These are phyloP conservation scores for Aurifilum marmelostoma DNA, from an alignment of 2,329 filamentous ascomycete species.

Conservation along the genomic window DNA sequence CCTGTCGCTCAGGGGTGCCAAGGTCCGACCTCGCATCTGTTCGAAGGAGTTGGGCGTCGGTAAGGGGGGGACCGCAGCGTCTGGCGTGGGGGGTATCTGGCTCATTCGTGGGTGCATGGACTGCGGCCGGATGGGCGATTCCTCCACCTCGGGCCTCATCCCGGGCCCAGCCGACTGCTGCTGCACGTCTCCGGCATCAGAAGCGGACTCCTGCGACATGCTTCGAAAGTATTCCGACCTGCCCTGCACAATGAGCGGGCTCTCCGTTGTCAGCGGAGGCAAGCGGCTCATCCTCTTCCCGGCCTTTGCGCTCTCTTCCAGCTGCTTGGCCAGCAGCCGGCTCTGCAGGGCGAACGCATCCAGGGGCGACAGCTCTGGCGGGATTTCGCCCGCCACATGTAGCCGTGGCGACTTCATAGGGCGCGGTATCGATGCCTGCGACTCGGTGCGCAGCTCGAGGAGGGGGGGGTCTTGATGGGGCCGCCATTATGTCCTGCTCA, in stretches of 20 bases:
- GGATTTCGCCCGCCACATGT: conserved; percentile 77
- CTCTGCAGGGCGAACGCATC: conserved; percentile 95
- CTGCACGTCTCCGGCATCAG: conserved; percentile 49
- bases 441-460: conserved; percentile 63
- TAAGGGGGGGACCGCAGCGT: conserved; percentile 49
- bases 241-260: conserved; percentile 74
- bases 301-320: conserved; percentile 75
- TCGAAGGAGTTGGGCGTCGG: conserved; percentile 46
- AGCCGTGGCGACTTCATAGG: conserved; percentile 73
- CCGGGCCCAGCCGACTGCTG: conserved; percentile 49
- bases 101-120: conserved; percentile 80
- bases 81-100: conserved; percentile 57
- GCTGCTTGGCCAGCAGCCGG: conserved; percentile 80
- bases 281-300: conserved; percentile 83
- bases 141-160: conserved; percentile 60
- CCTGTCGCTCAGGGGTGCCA: conserved; percentile 45
- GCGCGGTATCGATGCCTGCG: conserved; percentile 56
- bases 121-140: conserved; percentile 62
- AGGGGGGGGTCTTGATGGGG: conserved; percentile 54
- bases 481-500: conserved; percentile 48
- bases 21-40: conserved; percentile 44
- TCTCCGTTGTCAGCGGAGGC: conserved; percentile 79
- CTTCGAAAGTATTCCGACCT: conserved; percentile 83
- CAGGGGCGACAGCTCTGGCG: conserved; percentile 88
- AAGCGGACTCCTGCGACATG: conserved; percentile 64